phyloP scores from a whole-genome alignment of 805 yeast genomes.

The Saitoella complicata region DNA sequence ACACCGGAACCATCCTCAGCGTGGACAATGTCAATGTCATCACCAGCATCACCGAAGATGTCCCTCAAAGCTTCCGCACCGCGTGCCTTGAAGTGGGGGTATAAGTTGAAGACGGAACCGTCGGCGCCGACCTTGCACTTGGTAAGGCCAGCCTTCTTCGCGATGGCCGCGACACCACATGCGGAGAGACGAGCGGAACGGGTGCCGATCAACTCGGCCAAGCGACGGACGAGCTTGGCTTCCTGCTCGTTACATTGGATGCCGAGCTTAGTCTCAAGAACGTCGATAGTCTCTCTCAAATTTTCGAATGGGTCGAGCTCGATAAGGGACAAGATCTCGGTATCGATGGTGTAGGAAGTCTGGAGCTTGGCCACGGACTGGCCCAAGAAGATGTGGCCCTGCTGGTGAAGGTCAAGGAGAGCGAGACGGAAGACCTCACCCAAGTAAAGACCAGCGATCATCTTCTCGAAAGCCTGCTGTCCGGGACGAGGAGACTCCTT shows the following conservation, averaged over 20 bases:
- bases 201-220: constrained; percentile 77
- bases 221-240: constrained; percentile 63
- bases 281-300: constrained; percentile 52
- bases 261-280: constrained; percentile 43
- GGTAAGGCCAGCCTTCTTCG: constrained; percentile 61
- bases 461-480: constrained; percentile 89
- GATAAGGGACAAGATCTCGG: constrained; percentile 71
- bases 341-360: constrained; percentile 61
- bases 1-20: constrained; percentile 96
- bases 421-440: constrained; percentile 82
- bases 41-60: constrained; percentile 62
- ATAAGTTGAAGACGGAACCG: constrained; percentile 87
- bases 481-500: constrained; percentile 85
- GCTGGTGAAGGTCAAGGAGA: constrained; percentile 51
- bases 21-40: constrained; percentile 67
- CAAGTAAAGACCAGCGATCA: constrained; percentile 92
- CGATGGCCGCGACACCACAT: constrained; percentile 90
- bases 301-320: constrained; percentile 85
- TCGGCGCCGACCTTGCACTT: constrained; percentile 83
- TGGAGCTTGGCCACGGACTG: constrained; percentile 53
- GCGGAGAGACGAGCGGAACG: constrained; percentile 85
- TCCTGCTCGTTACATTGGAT: constrained; percentile 59
- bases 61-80: constrained; percentile 81
- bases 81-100: constrained; percentile 80
- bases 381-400: constrained; percentile 48